Evolutionary conservation across 2,329 filamentous ascomycete species (phyloP).

Genomic region (Penicillium brasilianum): DNA sequence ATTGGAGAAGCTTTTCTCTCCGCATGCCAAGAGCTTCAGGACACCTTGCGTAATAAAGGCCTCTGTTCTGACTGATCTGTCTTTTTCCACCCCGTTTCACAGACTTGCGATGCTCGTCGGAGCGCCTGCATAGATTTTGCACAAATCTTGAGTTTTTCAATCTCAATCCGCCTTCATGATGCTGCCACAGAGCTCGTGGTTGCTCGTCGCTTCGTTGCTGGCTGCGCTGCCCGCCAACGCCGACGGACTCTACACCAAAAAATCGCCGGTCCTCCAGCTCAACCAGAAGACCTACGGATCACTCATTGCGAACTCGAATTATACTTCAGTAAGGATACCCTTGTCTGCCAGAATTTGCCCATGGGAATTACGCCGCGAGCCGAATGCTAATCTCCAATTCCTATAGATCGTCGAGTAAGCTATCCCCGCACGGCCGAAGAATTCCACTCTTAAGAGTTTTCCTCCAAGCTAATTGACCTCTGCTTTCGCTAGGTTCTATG

Average conservation of each 20-base stretch:
- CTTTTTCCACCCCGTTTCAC: not conserved
- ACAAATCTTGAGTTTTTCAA: not conserved
- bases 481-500: slow-evolving; percentile 78
- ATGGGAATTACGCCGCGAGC: not conserved
- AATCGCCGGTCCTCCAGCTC: slow-evolving; percentile 83
- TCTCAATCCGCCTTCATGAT: slow-evolving; percentile 29
- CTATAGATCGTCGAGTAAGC: slow-evolving; percentile 59
- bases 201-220: slow-evolving; percentile 65
- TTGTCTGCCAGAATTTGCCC: not conserved
- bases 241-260: slow-evolving; percentile 81
- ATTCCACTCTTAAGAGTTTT: slow-evolving; percentile 9
- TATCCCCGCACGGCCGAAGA: slow-evolving; percentile 16
- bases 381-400: not conserved
- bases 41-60: slow-evolving; percentile 43
- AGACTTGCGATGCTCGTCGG: slow-evolving; percentile 10
- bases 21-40: slow-evolving; percentile 49
- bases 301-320: slow-evolving; percentile 84
- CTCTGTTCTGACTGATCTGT: slow-evolving; percentile 10
- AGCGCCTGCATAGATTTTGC: slow-evolving; percentile 3
- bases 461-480: slow-evolving; percentile 21
- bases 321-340: slow-evolving; percentile 74
- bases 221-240: slow-evolving; percentile 68
- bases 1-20: slow-evolving; percentile 27
- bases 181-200: slow-evolving; percentile 49
- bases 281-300: slow-evolving; percentile 78